These are phyloP conservation scores for Colletotrichum ledebouriae DNA, from an alignment of 2,329 filamentous ascomycete genomes.

Conservation along the genomic window DNA sequence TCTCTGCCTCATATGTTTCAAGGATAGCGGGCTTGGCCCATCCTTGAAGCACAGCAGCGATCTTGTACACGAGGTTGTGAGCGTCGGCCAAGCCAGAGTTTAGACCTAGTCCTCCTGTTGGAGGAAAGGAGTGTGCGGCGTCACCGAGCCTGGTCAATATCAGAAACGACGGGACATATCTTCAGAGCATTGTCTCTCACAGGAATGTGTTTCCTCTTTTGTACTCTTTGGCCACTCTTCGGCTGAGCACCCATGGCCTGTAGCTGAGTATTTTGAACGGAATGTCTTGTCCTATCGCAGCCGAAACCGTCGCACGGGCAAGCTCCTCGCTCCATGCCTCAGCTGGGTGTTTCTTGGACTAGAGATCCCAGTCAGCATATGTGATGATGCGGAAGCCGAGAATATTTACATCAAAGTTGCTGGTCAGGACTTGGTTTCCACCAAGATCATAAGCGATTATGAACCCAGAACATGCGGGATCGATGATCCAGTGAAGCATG, in stretches of 20 bases:
- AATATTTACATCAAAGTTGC: constrained; percentile 56
- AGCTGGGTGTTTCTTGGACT: constrained; percentile 52
- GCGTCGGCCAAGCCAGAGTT: constrained; percentile 51
- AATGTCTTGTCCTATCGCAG: constrained; percentile 51
- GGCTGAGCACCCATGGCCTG: constrained; percentile 57
- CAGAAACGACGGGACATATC: background rate
- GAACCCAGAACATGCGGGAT: constrained; percentile 57
- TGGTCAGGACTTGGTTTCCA: constrained; percentile 58
- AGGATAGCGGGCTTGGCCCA: constrained; percentile 50
- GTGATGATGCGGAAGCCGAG: no score
- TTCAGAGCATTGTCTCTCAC: constrained; percentile 44
- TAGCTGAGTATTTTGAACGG: constrained; percentile 56
- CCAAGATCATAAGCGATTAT: constrained; percentile 59
- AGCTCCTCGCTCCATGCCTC: constrained; percentile 53
- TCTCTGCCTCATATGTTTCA: constrained; percentile 54
- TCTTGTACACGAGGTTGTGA: constrained; percentile 53
- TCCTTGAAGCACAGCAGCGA: constrained; percentile 52
- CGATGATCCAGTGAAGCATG: constrained; percentile 61
- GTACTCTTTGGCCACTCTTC: constrained; percentile 56
- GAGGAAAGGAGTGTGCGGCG: constrained; percentile 52
- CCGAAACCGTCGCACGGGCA: constrained; percentile 50
- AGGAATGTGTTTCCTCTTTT: constrained; percentile 53
- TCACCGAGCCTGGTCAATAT: constrained; percentile 47
- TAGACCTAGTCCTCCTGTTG: constrained; percentile 51
- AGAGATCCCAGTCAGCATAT: background rate